Evolutionary conservation across 371 early-diverging fungal species (phyloP), one percentile per base, ranked within the genome.

Genomic region (Mucor lusitanicus): DNA sequence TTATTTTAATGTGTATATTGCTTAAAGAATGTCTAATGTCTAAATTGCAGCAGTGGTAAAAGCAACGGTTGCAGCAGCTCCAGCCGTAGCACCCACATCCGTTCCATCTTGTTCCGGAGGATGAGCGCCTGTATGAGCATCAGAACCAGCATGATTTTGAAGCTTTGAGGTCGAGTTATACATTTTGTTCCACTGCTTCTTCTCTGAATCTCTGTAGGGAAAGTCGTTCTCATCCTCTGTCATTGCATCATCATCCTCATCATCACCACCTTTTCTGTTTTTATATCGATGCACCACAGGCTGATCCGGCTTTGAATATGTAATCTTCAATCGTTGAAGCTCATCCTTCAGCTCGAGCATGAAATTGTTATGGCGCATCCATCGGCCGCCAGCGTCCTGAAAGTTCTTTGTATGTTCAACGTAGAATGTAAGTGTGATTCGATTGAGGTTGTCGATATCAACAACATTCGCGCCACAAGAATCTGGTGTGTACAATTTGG

Each of bases 381-480:
- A 87, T 9, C 90, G 79, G 28, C 84, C 85, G 7, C 84, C 84
- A 2, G 79, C 69, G 64, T 91, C 91, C 65, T 91, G 91, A 90
- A 90, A 91, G 61, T 91, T 92, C 17, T 84, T 76, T 54, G 86
- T 84, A 77, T 91, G 89, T 53, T 85, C 83, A 59, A 93, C 77
- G 53, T 70, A 81, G 37, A 79, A 73, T 0, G 73, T 68, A 8
- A 78, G 15, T 0, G 73, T 75, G 19, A 78, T 68, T 32, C 64
- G 42, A 58, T 81, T 78, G 39, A 71, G 70, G 44, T 81, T 78
- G 30, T 78, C 77, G 30, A 78, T 63, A 3, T 67, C 44, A 27
- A 73, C 62, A 27, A 81, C 70, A 39, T 76, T 78, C 33, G 69
- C 71, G 23, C 69, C 54, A 12, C 68, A 65, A 9, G 72, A 62